Conservation (phyloP, 169 alveolate species). For the Cryptosporidium sp. region DNA sequence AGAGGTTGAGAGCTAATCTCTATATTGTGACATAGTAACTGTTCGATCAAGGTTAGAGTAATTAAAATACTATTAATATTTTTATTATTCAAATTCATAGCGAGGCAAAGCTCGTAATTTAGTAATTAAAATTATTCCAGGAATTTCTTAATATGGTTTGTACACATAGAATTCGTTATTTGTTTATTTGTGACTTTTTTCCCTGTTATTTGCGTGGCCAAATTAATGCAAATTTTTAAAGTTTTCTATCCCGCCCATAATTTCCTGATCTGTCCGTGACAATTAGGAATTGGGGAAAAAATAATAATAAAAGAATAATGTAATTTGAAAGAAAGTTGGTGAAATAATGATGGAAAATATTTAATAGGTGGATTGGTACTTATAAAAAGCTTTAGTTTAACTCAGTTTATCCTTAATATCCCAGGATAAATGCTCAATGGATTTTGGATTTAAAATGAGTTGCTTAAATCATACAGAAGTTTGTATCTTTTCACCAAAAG, state of each 20-base stretch:
- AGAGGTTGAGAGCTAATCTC: not conserved
- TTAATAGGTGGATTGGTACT: not conserved
- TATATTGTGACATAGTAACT: not conserved
- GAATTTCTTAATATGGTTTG: not conserved
- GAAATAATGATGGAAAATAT: not conserved
- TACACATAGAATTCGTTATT: not conserved
- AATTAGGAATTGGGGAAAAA: not conserved
- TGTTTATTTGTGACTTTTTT: not conserved
- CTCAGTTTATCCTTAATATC: too few relatives aligned
- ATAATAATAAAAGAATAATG: not conserved
- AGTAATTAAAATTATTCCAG: not conserved
- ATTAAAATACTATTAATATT: too few relatives aligned
- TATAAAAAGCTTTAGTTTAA: not conserved
- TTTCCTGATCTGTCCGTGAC: conserved; percentile 33
- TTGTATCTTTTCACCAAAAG: conserved; percentile 23
- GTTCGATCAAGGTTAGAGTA: too few relatives aligned
- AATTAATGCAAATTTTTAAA: not conserved
- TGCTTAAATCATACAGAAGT: not conserved
- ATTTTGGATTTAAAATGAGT: not conserved
- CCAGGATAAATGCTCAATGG: not conserved
- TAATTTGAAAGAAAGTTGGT: not conserved
- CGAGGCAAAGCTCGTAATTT: not conserved
- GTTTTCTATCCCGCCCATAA: conserved; percentile 14
- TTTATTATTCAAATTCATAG: not conserved
- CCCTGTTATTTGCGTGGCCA: not conserved